Percentiles rank a stretch among this genome's conserved stretches.
Conservation (phyloP, 163 green algal species). For the Picocystis sp. region DNA sequence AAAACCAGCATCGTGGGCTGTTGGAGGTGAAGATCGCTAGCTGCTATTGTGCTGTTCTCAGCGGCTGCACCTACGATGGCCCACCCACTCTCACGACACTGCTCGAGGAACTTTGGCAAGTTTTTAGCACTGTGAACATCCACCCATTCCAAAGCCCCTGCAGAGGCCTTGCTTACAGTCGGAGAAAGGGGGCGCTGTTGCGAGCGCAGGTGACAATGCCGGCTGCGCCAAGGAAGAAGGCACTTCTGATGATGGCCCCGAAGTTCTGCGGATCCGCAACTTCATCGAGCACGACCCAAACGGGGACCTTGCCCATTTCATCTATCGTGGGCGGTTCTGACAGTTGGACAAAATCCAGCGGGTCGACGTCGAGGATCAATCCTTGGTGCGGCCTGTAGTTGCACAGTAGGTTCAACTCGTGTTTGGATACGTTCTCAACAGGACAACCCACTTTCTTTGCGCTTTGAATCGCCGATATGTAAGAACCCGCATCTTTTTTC, state of each 20-base stretch:
- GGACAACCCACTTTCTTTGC: slow-evolving; percentile 25
- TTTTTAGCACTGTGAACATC: slow-evolving; percentile 16
- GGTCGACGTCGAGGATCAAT: slow-evolving; percentile 20
- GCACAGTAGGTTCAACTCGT: slow-evolving; percentile 76
- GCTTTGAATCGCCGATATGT: slow-evolving; percentile 14
- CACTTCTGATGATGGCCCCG: slow-evolving; percentile 67
- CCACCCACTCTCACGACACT: slow-evolving; percentile 15
- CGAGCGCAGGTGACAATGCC: slow-evolving; percentile 63
- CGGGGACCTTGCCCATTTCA: slow-evolving; percentile 12
- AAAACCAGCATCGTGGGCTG: slow-evolving; percentile 57
- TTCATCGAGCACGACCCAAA: slow-evolving; percentile 92
- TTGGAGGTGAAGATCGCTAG: slow-evolving; percentile 8
- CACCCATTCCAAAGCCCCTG: slow-evolving; percentile 66
- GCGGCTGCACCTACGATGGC: slow-evolving; percentile 54
- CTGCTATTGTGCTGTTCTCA: slow-evolving; percentile 15
- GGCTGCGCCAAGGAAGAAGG: slow-evolving; percentile 64
- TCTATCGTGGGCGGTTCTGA: too few species aligned
- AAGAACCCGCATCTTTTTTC: slow-evolving; percentile 31
- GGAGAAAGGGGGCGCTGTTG: slow-evolving; percentile 73
- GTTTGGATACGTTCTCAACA: slow-evolving; percentile 39
- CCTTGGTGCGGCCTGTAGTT: slow-evolving; percentile 55
- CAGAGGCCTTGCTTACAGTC: slow-evolving; percentile 71
- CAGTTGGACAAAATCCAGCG: slow-evolving; percentile 7
- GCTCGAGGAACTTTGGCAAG: slow-evolving; percentile 12
- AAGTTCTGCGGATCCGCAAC: slow-evolving; percentile 92